Conservation (phyloP, 345 rosid species). For the Arabidopsis thaliana region DNA sequence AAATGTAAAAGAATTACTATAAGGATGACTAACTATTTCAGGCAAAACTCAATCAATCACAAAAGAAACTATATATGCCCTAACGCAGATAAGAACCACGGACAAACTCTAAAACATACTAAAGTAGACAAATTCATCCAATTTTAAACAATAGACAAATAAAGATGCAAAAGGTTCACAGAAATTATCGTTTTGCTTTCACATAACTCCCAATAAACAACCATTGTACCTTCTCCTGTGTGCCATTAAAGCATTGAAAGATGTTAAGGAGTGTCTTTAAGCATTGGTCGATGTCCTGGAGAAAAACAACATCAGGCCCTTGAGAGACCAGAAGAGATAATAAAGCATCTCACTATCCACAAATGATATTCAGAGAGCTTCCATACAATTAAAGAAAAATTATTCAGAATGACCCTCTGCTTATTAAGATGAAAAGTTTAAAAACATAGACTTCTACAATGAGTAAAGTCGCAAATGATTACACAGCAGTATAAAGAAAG, state of each 20-base stretch:
- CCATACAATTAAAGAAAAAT: background rate
- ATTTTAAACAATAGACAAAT: conserved; percentile 10
- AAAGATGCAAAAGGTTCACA: conserved; percentile 12
- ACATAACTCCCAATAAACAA: conserved; percentile 68
- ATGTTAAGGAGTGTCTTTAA: conserved; percentile 80
- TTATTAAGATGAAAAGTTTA: conserved; percentile 36
- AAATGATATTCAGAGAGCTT: conserved; percentile 2
- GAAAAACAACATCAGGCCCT: conserved; percentile 81
- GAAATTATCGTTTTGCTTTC: conserved; percentile 39
- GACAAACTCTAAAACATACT: background rate
- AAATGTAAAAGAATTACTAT: background rate
- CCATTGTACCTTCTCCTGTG: conserved; percentile 99
- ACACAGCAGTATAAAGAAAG: conserved; percentile 51
- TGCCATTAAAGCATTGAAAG: conserved; percentile 84
- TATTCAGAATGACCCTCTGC: conserved; percentile 36
- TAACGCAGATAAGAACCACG: background rate
- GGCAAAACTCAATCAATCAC: conserved; percentile 37
- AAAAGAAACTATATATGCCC: conserved; percentile 33
- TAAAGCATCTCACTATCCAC: conserved; percentile 27
- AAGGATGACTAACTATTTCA: background rate
- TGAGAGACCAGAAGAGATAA: conserved; percentile 44
- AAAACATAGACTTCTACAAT: conserved; percentile 49
- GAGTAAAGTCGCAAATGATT: conserved; percentile 55
- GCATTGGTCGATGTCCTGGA: conserved; percentile 87
- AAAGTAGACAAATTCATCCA: background rate